Base-by-base conservation (phyloP, 106 monocot genomes). In the Phalaenopsis equestris region DNA sequence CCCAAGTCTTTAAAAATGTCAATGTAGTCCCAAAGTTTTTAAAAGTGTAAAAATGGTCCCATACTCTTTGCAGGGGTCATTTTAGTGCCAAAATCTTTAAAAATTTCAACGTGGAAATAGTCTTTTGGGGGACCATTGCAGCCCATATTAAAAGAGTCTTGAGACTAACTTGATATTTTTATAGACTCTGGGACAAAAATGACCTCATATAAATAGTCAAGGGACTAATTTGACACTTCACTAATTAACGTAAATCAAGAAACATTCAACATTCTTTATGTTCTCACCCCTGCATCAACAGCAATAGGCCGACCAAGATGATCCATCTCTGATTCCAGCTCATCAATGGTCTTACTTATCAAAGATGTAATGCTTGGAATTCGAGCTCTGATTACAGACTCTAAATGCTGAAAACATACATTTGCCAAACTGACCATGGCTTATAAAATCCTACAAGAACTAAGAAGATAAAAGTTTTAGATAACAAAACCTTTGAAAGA, bases 301-400 rank as follows among this genome's bases (percentile, higher is more conserved):
- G 85, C 87, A 81, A 90, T 79, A 23, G 90, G 90, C 75, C 87
- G 81, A 70, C 90, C 90, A 73, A 90, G 80, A 79, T 87, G 87
- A 52, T 90, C 77, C 83, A 90, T 80, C 80, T 90, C 90, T 41
- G 85, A 80, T 76, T 90, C 90, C 56, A 90, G 85, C 64, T 87
- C 90, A 72, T 87, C 87, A 83, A 90, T 87, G 21, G 80, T 85
- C 79, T 83, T 90, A 77, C 79, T 90, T 85, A 90, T 87, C 84
- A 90, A 77, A 5, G 85, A 90, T 46, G 85, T 85, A 46, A 90
- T 90, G 75, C 83, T 87, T 55, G 90, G 90, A 76, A 90, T 87
- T 1, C 75, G 80, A 57, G 87, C 83, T 78, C 83, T 87, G 70
- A 87, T 90, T 56, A 85, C 90, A 18, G 87, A 81, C 79, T 90